These are phyloP conservation scores for Mycena filopes DNA, from an alignment of 768 basidiomycete genomes.

Conservation along the genomic window DNA sequence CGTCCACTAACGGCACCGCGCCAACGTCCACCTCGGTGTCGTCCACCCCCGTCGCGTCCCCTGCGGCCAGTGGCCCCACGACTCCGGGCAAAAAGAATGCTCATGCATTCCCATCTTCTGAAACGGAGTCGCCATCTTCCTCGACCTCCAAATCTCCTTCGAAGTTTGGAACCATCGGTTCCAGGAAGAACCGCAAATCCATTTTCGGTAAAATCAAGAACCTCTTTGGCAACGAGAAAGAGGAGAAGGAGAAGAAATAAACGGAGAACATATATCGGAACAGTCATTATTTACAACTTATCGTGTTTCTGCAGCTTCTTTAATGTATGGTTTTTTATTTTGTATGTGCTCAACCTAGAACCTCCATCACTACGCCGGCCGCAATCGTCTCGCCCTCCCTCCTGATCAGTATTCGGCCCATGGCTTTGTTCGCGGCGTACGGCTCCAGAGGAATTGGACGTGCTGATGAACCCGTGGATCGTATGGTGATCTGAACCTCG, in stretches of 20 bases:
- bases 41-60: slow-evolving; percentile 18
- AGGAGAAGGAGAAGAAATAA: slow-evolving; percentile 45
- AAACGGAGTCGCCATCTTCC: slow-evolving; percentile 26
- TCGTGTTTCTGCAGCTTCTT: neutral
- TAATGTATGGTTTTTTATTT: neutral
- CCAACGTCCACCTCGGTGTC: neutral
- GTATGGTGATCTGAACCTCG: slow-evolving; percentile 83
- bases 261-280: neutral
- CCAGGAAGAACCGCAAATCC: slow-evolving; percentile 63
- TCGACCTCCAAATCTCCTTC: slow-evolving; percentile 44
- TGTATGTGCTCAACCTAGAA: slow-evolving; percentile 40
- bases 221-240: slow-evolving; percentile 61
- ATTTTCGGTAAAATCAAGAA: slow-evolving; percentile 64
- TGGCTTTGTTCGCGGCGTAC: slow-evolving; percentile 90
- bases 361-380: slow-evolving; percentile 70
- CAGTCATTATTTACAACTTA: neutral
- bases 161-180: slow-evolving; percentile 46
- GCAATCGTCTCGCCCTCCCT: slow-evolving; percentile 94
- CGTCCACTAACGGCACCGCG: neutral
- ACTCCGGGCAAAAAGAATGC: slow-evolving; percentile 33
- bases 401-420: slow-evolving; percentile 92
- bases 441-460: slow-evolving; percentile 87
- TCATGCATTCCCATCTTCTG: slow-evolving; percentile 41
- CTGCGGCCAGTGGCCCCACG: slow-evolving; percentile 34
- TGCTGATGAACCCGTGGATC: slow-evolving; percentile 57